Conservation (phyloP, 2,329 filamentous ascomycete species). For the Hypoxylon sp. region DNA sequence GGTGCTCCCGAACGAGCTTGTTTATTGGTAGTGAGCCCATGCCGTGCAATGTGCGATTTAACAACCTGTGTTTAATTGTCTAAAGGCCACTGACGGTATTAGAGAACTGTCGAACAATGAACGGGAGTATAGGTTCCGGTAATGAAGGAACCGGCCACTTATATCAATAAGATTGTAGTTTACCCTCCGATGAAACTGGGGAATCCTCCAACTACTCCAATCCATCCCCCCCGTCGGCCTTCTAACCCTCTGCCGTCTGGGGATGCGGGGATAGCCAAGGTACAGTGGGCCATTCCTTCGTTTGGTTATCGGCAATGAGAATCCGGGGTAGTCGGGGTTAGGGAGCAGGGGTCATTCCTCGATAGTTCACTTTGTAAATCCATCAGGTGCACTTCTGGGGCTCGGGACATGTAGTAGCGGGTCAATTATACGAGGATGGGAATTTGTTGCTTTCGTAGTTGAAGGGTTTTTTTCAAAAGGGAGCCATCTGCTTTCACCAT, state of each 20-base stretch:
- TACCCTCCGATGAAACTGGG: constrained; percentile 24
- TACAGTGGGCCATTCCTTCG: constrained; percentile 24
- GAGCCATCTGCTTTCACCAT: not conserved
- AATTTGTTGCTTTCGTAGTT: not conserved
- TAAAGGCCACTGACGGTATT: not conserved
- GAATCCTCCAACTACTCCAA: constrained; percentile 19
- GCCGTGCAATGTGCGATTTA: not conserved
- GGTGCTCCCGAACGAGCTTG: constrained; percentile 43
- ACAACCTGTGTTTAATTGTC: not conserved
- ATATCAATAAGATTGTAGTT: constrained; percentile 24
- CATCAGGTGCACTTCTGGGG: constrained; percentile 1
- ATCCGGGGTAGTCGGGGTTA: constrained; percentile 33
- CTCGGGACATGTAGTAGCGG: constrained; percentile 16
- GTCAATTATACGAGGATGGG: not conserved
- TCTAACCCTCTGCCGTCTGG: constrained; percentile 23
- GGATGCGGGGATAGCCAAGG: constrained; percentile 29
- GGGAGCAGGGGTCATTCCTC: constrained; percentile 24
- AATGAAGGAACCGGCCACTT: constrained; percentile 20
- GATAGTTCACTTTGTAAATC: not conserved
- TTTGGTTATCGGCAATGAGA: constrained; percentile 29
- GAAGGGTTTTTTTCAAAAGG: constrained; percentile 11
- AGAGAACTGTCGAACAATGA: not conserved
- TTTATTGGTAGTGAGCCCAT: constrained; percentile 30
- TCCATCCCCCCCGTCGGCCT: not conserved
- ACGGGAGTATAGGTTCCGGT: constrained; percentile 4